Conservation (phyloP, 208 protist species). For the Wallacemonas rigidus region DNA sequence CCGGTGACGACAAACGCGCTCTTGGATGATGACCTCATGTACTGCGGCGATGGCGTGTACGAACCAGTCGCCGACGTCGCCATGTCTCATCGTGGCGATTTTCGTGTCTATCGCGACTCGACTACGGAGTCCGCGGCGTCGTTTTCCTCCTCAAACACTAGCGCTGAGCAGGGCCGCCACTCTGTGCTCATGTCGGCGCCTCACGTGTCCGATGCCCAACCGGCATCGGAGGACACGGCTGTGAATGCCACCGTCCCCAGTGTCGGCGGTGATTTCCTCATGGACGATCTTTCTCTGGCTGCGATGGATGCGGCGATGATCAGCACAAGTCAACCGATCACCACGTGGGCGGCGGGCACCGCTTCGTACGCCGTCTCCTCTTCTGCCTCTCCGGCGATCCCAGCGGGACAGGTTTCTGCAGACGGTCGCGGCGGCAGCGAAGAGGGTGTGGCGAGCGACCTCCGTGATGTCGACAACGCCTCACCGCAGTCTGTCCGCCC, state of each 20-base stretch:
- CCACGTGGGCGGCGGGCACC: neutral
- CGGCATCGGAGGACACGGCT: too few relatives aligned
- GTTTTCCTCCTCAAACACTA: neutral
- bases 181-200: too few relatives aligned
- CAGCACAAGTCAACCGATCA: neutral
- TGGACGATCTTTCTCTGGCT: slow-evolving; percentile 9
- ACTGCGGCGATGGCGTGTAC: neutral
- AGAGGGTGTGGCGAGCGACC: neutral
- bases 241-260: neutral
- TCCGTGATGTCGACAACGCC: neutral
- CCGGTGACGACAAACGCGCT: neutral
- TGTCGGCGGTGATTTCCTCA: neutral
- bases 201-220: too few relatives aligned
- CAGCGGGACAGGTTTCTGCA: neutral
- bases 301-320: neutral
- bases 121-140: neutral
- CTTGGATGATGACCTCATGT: neutral
- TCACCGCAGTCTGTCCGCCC: neutral
- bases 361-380: neutral
- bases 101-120: too few relatives aligned
- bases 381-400: neutral
- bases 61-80: neutral
- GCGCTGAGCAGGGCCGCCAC: too few relatives aligned
- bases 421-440: neutral
- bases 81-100: too few relatives aligned